Conservation (phyloP, 257 asterid species). For the Rhazya stricta region DNA sequence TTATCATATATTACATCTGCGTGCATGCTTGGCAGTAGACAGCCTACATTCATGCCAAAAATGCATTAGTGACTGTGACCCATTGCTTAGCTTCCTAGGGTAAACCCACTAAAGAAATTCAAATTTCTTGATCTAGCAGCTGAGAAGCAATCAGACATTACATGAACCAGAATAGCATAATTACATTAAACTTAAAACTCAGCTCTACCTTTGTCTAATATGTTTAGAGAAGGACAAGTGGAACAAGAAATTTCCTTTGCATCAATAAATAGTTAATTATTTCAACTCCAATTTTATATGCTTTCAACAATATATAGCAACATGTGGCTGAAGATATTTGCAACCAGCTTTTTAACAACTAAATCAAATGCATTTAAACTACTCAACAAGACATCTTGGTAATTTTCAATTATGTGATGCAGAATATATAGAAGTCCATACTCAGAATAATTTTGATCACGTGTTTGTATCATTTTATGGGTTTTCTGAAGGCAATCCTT, state of each 20-base stretch:
- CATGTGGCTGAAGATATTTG: too few relatives aligned
- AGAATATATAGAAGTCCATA: neutral
- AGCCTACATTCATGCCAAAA: constrained; percentile 44
- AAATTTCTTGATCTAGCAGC: neutral
- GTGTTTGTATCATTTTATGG: neutral
- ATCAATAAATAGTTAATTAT: neutral
- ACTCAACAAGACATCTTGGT: neutral
- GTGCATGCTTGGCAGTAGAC: constrained; percentile 82
- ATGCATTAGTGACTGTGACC: neutral
- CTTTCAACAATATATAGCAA: neutral
- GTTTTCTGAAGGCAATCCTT: neutral
- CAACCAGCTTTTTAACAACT: neutral
- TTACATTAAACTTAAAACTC: too few relatives aligned
- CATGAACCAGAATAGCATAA: neutral
- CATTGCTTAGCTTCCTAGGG: neutral
- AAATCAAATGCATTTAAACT: neutral
- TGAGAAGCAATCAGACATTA: neutral
- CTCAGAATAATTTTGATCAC: neutral
- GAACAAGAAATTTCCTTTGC: neutral
- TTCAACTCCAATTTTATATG: neutral
- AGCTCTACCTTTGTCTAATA: neutral
- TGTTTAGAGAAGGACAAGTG: neutral
- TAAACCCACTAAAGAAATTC: neutral
- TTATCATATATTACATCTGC: constrained; percentile 85
- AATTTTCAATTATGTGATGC: neutral